Percentiles rank a stretch among this genome's conserved stretches.
Conservation (phyloP, 148 eudicot genomes). For the Drosera capensis region DNA sequence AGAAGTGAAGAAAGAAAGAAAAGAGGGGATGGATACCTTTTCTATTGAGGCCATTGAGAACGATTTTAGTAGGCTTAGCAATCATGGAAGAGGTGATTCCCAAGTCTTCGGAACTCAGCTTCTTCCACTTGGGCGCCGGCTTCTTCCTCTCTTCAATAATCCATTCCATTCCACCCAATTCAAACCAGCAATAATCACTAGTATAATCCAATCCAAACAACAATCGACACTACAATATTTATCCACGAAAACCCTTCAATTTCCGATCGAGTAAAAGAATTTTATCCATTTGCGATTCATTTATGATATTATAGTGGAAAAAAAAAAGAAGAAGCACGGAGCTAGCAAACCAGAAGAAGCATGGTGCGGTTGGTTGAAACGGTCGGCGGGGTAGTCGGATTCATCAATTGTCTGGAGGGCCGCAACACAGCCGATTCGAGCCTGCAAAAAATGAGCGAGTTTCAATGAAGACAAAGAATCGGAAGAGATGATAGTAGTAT, state of each 20-base stretch:
- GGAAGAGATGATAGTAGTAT: neutral
- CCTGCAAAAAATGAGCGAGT: no score
- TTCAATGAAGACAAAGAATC: neutral
- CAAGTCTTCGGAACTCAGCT: constrained; percentile 50
- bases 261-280: neutral
- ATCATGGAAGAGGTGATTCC: constrained; percentile 52
- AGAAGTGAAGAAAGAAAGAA: neutral
- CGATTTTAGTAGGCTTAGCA: constrained; percentile 37
- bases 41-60: constrained; percentile 49
- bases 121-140: constrained; percentile 39
- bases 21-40: constrained; percentile 23
- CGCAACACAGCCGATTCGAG: neutral
- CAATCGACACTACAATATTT: neutral
- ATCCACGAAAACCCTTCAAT: no score
- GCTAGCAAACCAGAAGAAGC: neutral
- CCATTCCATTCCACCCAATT: no score
- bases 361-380: neutral
- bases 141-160: neutral
- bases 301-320: neutral
- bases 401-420: neutral
- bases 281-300: neutral
- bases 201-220: neutral
- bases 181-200: neutral
- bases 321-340: neutral
- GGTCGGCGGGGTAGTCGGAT: neutral